Conservation (phyloP, 2,329 filamentous ascomycete species). For the Aspergillus pseudoviridinutans region DNA sequence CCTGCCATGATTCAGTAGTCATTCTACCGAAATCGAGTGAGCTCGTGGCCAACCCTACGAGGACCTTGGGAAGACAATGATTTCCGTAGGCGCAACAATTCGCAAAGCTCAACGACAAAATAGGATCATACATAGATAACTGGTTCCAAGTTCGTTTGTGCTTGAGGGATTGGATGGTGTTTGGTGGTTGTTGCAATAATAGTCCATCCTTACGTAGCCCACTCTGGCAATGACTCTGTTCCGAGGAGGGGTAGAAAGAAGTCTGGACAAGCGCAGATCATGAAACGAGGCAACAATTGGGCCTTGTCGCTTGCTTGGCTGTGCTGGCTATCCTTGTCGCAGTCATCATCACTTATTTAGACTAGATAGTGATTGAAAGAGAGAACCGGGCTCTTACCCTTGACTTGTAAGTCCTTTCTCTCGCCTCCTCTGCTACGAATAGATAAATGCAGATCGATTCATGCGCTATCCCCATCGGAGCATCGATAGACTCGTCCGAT, state of each 20-base stretch:
- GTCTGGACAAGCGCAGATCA: slow-evolving; percentile 26
- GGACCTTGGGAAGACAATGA: neutral
- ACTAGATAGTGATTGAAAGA: neutral
- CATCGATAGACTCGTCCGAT: neutral
- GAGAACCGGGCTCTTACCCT: neutral
- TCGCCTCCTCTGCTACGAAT: neutral
- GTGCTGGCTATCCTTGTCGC: neutral
- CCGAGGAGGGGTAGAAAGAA: slow-evolving; percentile 22
- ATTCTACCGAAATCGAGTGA: neutral
- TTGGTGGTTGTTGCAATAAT: neutral
- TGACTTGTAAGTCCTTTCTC: neutral
- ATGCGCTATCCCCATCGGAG: neutral
- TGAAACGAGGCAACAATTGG: slow-evolving; percentile 24
- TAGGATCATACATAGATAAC: neutral
- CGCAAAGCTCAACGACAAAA: neutral
- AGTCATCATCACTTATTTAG: neutral
- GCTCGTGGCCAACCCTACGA: neutral
- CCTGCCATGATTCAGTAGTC: neutral
- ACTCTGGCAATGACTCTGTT: slow-evolving; percentile 2
- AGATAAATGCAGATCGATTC: neutral
- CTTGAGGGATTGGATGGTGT: slow-evolving; percentile 1
- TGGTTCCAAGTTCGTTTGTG: slow-evolving; percentile 4
- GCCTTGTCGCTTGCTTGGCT: slow-evolving; percentile 15
- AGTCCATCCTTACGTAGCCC: slow-evolving; percentile 17
- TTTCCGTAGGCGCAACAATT: neutral